Evolutionary conservation across 2,329 filamentous ascomycete species (phyloP).

Genomic region (Massarina eburnea): DNA sequence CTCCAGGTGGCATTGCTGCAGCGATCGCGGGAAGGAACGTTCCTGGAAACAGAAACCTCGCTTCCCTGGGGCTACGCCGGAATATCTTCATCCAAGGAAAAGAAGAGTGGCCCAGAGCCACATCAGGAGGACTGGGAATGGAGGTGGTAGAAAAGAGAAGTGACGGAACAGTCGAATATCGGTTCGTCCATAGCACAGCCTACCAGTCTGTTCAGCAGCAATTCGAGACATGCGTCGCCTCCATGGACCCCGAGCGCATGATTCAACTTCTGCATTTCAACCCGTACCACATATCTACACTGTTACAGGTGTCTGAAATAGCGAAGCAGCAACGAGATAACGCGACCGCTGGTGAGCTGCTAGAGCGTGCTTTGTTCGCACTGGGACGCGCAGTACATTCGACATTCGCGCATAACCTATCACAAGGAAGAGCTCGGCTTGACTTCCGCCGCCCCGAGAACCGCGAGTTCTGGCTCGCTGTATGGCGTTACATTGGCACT

Average conservation of each 20-base stretch:
- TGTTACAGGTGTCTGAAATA: constrained; percentile 92
- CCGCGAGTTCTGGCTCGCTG: constrained; percentile 87
- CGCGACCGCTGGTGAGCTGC: constrained; percentile 79
- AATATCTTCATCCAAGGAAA: constrained; percentile 87
- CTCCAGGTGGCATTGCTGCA: constrained; percentile 60
- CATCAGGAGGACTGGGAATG: constrained; percentile 84
- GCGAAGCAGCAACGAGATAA: constrained; percentile 90
- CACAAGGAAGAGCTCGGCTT: constrained; percentile 76
- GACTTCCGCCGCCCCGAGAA: constrained; percentile 84
- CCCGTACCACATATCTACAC: constrained; percentile 88
- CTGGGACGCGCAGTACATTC: constrained; percentile 89
- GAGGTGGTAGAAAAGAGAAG: constrained; percentile 59
- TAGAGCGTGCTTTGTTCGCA: constrained; percentile 88
- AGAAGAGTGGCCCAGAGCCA: constrained; percentile 80
- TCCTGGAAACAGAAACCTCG: constrained; percentile 62
- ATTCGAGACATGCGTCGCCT: constrained; percentile 79
- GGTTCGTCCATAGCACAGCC: constrained; percentile 70
- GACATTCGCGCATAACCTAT: constrained; percentile 73
- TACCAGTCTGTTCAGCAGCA: constrained; percentile 76
- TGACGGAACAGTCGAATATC: constrained; percentile 70
- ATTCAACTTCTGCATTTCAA: constrained; percentile 72
- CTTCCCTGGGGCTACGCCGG: constrained; percentile 70
- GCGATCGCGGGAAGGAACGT: constrained; percentile 59
- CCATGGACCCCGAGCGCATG: constrained; percentile 81
- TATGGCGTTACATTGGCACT: constrained; percentile 84